phyloP scores from a whole-genome alignment of 2,329 filamentous ascomycete species.

The Fusarium pseudocircinatum region DNA sequence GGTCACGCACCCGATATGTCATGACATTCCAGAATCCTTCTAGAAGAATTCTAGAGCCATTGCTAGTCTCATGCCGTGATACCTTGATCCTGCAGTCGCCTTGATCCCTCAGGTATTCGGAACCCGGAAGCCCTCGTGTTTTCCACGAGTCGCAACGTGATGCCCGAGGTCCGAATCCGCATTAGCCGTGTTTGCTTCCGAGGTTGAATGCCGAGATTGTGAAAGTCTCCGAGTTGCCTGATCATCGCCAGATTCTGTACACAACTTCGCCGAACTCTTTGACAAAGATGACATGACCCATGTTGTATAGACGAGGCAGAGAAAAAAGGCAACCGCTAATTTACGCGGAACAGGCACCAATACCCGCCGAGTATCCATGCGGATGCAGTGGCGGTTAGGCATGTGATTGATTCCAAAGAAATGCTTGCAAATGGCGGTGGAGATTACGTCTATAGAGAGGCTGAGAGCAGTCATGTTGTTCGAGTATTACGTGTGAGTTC shows the following conservation, averaged over 20 bases:
- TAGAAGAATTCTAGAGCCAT: not conserved
- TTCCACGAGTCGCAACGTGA: not conserved
- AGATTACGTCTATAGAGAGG: not conserved
- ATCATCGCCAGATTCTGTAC: not conserved
- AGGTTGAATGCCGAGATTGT: not conserved
- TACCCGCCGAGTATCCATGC: not conserved
- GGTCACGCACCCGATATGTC: not conserved
- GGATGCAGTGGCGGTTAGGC: not conserved
- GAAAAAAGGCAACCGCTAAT: not conserved
- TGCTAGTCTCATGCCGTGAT: not conserved
- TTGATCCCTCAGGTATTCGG: not conserved
- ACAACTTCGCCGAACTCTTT: not conserved
- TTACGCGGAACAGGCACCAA: not conserved
- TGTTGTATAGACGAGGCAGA: not conserved
- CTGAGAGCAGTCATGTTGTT: not conserved
- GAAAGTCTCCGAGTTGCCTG: not conserved
- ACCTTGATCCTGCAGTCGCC: not conserved
- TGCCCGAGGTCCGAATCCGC: not conserved
- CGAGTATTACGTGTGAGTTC: not conserved
- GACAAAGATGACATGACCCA: not conserved
- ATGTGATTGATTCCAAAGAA: not conserved
- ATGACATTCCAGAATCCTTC: not conserved
- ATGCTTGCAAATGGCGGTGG: not conserved
- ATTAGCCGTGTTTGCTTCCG: not conserved
- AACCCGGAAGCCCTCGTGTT: not conserved